Conservation (phyloP, 257 asterid genomes). For the Rauvolfia tetraphylla region DNA sequence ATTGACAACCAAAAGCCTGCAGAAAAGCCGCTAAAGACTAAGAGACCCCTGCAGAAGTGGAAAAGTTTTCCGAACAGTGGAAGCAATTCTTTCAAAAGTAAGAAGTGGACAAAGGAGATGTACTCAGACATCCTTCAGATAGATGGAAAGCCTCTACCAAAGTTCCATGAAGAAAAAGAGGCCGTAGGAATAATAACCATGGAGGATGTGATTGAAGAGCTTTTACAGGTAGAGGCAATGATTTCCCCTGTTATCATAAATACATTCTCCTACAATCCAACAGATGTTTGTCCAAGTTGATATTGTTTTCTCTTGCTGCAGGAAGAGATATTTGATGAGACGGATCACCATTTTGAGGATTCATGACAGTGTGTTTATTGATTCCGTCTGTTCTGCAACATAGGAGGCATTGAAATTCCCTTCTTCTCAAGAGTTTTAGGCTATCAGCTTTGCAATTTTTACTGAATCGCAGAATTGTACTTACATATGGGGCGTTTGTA, state of each 20-base stretch:
- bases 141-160: slow-evolving; percentile 76
- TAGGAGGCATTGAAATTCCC: not conserved
- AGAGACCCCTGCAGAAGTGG: slow-evolving; percentile 58
- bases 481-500: no score
- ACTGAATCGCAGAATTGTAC: no score
- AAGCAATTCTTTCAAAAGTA: slow-evolving; percentile 59
- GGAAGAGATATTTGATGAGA: slow-evolving; percentile 94
- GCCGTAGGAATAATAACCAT: slow-evolving; percentile 91
- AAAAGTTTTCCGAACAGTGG: slow-evolving; percentile 76
- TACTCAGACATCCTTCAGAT: slow-evolving; percentile 74
- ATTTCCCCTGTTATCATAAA: not conserved
- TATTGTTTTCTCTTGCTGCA: slow-evolving; percentile 23
- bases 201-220: slow-evolving; percentile 99
- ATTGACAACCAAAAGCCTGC: slow-evolving; percentile 53
- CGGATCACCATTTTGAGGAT: slow-evolving; percentile 72
- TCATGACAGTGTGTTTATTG: slow-evolving; percentile 33
- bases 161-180: slow-evolving; percentile 81
- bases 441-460: no score
- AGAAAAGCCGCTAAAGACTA: slow-evolving; percentile 46
- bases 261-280: not conserved
- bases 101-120: slow-evolving; percentile 84
- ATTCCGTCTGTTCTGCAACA: not conserved
- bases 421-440: not conserved
- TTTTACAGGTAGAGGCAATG: slow-evolving; percentile 59
- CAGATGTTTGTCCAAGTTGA: not conserved